phyloP scores from a whole-genome alignment of 2,329 filamentous ascomycete species.

The Tolypocladium paradoxum region DNA sequence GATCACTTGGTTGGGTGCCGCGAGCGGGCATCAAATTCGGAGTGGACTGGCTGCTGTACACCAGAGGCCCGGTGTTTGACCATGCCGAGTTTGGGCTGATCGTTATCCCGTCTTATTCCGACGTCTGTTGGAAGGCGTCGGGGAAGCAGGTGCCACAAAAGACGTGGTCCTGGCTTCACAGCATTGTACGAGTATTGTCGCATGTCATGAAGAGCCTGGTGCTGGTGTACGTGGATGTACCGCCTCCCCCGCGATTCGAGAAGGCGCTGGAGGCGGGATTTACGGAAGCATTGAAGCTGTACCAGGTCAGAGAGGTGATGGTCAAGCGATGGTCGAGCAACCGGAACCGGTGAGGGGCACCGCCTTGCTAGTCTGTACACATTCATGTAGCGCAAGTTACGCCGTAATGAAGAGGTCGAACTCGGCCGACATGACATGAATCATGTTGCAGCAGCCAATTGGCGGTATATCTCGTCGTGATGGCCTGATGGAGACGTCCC shows the following conservation, averaged over 20 bases:
- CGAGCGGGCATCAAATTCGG: conserved; percentile 90
- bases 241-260: conserved; percentile 46
- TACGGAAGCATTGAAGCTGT: conserved; percentile 52
- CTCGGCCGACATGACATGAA: not conserved
- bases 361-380: not conserved
- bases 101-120: conserved; percentile 71
- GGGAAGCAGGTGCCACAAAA: conserved; percentile 37
- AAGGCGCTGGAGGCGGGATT: conserved; percentile 43
- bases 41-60: conserved; percentile 89
- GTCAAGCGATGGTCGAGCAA: conserved; percentile 79
- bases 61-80: conserved; percentile 83
- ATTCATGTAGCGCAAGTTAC: not conserved
- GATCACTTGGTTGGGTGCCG: conserved; percentile 89
- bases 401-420: not conserved
- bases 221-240: conserved; percentile 84
- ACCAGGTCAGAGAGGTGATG: conserved; percentile 70
- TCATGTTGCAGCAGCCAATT: not conserved
- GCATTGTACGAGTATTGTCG: conserved; percentile 77
- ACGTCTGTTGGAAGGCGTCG: conserved; percentile 58
- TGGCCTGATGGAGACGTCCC: not conserved
- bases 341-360: conserved; percentile 41
- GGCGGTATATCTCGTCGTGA: not conserved
- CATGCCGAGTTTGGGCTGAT: conserved; percentile 89
- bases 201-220: conserved; percentile 87
- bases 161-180: conserved; percentile 78